Conservation (phyloP, 2,329 filamentous ascomycete species). For the Anisogramma anomala region DNA sequence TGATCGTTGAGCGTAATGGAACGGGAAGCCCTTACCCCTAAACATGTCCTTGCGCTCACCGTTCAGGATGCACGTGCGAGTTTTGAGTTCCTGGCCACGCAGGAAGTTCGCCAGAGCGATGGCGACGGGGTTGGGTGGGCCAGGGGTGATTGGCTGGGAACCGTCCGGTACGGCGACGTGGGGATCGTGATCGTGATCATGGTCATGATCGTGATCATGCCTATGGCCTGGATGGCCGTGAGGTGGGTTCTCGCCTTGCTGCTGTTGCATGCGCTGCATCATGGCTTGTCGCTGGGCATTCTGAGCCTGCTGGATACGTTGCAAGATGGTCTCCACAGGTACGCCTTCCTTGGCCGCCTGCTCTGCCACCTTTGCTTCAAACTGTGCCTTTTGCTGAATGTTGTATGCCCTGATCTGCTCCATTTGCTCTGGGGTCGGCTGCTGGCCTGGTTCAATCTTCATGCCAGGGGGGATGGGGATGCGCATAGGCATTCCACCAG, state of each 20-base stretch:
- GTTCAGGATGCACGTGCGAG: constrained; percentile 81
- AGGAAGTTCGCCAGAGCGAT: constrained; percentile 85
- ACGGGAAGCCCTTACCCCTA: constrained; percentile 55
- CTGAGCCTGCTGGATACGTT: constrained; percentile 49
- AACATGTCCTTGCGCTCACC: constrained; percentile 99
- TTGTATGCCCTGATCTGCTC: constrained; percentile 36
- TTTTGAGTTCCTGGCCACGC: constrained; percentile 72
- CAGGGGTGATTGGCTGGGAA: constrained; percentile 56
- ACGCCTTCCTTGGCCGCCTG: constrained; percentile 80
- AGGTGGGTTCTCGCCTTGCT: constrained; percentile 20
- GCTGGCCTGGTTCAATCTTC: constrained; percentile 20
- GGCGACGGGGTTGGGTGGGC: constrained; percentile 78
- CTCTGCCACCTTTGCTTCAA: constrained; percentile 70
- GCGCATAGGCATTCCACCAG: constrained; percentile 2
- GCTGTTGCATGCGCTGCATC: constrained; percentile 25
- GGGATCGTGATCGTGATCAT: constrained; percentile 23
- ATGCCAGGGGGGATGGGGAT: constrained; percentile 18
- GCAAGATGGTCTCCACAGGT: constrained; percentile 73
- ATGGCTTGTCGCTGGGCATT: constrained; percentile 17
- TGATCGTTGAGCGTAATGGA: background rate
- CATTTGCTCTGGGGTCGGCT: constrained; percentile 64
- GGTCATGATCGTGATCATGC: constrained; percentile 20
- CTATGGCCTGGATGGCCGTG: constrained; percentile 27
- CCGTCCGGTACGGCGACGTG: constrained; percentile 30
- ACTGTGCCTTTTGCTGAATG: constrained; percentile 5